These are phyloP conservation scores for Acanthamoeba sp. DNA, from an alignment of 208 protist genomes.

Conservation along the genomic window DNA sequence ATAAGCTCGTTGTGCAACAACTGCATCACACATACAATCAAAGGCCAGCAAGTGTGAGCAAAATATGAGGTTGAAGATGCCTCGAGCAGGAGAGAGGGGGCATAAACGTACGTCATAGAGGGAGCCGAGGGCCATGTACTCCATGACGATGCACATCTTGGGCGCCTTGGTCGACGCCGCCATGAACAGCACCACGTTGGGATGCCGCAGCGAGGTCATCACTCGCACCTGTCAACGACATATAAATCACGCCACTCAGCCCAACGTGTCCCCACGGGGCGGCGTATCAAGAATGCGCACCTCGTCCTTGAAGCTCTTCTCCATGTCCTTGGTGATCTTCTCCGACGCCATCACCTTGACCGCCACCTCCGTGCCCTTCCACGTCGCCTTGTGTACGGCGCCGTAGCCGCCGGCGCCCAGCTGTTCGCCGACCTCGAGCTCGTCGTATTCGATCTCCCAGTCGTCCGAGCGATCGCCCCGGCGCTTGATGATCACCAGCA, in stretches of 20 bases:
- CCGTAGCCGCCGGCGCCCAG: constrained; percentile 4
- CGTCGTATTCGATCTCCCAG: neutral
- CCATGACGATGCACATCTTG: constrained; percentile 48
- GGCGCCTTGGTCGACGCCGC: constrained; percentile 65
- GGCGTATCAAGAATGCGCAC: neutral
- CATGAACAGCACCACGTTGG: constrained; percentile 84
- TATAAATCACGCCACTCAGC: neutral
- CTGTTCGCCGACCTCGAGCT: neutral
- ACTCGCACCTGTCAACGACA: constrained; percentile 11
- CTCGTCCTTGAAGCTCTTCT: constrained; percentile 35
- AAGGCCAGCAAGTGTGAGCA: neutral
- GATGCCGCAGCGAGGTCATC: constrained; percentile 78
- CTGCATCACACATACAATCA: neutral
- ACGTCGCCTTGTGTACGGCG: neutral
- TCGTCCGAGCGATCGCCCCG: neutral
- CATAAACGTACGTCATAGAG: neutral
- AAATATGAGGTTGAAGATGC: neutral
- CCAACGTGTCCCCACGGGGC: neutral
- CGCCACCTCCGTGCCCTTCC: constrained; percentile 34
- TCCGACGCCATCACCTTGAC: neutral
- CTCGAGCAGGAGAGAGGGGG: neutral
- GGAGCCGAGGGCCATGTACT: constrained; percentile 14
- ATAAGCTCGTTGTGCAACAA: constrained; percentile 49
- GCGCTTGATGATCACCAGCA: neutral
- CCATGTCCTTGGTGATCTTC: neutral